Conservation (phyloP, 2,329 filamentous ascomycete genomes). For the Cytospora chrysosperma region DNA sequence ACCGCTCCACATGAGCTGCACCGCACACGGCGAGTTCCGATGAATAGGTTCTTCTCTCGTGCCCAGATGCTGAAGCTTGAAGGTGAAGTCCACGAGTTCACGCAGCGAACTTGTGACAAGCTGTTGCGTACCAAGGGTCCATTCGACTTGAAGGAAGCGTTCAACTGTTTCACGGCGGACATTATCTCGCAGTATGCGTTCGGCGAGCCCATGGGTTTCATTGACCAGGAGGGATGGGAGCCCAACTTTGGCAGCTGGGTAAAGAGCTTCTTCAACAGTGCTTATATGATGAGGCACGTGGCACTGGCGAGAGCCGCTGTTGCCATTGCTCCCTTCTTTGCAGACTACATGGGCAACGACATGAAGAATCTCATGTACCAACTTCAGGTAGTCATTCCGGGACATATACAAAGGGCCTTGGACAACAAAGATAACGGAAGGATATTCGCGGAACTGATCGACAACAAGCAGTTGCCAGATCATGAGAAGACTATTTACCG, state of each 20-base stretch:
- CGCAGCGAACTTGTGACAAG: conserved; percentile 33
- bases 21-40: conserved; percentile 29
- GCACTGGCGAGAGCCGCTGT: conserved; percentile 30
- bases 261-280: conserved; percentile 25
- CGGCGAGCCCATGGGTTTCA: conserved; percentile 17
- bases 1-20: conserved; percentile 32
- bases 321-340: conserved; percentile 29
- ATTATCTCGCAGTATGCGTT: conserved; percentile 13
- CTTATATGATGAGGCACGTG: conserved; percentile 31
- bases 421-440: conserved; percentile 25
- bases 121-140: conserved; percentile 18
- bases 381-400: conserved; percentile 30
- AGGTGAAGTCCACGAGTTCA: conserved; percentile 29
- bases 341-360: conserved; percentile 26
- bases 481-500: conserved; percentile 25
- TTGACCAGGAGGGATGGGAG: conserved; percentile 14
- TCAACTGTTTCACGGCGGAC: conserved; percentile 15
- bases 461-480: conserved; percentile 26
- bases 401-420: conserved; percentile 28
- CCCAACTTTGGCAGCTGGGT: conserved; percentile 28
- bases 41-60: conserved; percentile 35
- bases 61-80: conserved; percentile 34
- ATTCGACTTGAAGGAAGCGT: conserved; percentile 11
- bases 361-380: conserved; percentile 30
- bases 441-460: conserved; percentile 32